phyloP scores from a whole-genome alignment of 2,329 filamentous ascomycete genomes.

The Knoxdaviesia capensis region DNA sequence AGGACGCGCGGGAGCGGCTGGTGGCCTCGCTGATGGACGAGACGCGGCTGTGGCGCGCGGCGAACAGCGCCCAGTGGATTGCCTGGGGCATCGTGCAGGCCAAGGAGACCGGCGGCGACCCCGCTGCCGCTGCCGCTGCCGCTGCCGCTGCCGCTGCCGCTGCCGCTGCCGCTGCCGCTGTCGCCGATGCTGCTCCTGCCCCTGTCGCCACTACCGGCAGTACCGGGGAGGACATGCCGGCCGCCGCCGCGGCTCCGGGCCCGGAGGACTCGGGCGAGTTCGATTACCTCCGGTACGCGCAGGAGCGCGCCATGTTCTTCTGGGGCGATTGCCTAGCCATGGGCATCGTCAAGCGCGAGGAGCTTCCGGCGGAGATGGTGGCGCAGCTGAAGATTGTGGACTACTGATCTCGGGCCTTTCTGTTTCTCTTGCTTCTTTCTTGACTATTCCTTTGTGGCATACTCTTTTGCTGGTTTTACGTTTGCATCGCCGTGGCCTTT shows the following conservation, averaged over 20 bases:
- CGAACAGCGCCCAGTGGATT: slow-evolving; percentile 80
- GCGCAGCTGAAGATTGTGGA: slow-evolving; percentile 49
- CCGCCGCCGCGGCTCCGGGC: slow-evolving; percentile 2
- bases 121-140: slow-evolving; percentile 16
- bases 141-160: slow-evolving; percentile 8
- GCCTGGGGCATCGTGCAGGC: slow-evolving; percentile 96
- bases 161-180: slow-evolving; percentile 9
- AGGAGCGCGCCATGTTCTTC: slow-evolving; percentile 81
- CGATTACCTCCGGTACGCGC: slow-evolving; percentile 80
- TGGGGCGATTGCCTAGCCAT: slow-evolving; percentile 74
- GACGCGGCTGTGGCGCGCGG: slow-evolving; percentile 65
- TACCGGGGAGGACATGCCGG: slow-evolving; percentile 9
- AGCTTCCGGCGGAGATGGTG: slow-evolving; percentile 51
- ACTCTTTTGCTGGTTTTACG: neutral
- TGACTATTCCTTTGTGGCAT: neutral
- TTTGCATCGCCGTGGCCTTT: too few relatives aligned
- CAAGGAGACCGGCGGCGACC: slow-evolving; percentile 55
- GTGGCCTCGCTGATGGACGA: slow-evolving; percentile 57
- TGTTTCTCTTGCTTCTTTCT: neutral
- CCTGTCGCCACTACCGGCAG: slow-evolving; percentile 9
- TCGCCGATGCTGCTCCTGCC: slow-evolving; percentile 5
- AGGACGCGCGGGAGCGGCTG: slow-evolving; percentile 45
- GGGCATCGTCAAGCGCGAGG: slow-evolving; percentile 54
- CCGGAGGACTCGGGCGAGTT: slow-evolving; percentile 25
- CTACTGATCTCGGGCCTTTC: slow-evolving; percentile 22